Evolutionary conservation across 768 basidiomycete genomes (phyloP).

Genomic region (Floccularia luteovirens): DNA sequence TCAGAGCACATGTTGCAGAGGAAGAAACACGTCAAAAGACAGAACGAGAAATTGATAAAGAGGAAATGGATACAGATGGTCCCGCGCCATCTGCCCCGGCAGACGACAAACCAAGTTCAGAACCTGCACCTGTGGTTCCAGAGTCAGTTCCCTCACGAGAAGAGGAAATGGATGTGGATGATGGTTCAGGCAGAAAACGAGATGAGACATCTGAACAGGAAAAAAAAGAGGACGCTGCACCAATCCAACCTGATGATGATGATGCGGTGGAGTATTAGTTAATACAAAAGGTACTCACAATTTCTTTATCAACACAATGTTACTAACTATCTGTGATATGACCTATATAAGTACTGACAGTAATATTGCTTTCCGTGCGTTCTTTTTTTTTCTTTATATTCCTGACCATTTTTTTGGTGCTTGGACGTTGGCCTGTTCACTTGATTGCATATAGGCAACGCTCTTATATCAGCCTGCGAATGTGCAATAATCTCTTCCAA

Average conservation of each 20-base stretch:
- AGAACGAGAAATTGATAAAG: constrained; percentile 1
- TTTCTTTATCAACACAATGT: neutral
- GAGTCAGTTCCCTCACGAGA: constrained; percentile 8
- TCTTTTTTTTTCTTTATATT: no score
- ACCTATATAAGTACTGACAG: no score
- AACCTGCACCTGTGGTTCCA: neutral
- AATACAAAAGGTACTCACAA: neutral
- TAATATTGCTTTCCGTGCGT: no score
- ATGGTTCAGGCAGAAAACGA: constrained; percentile 17
- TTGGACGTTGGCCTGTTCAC: no score
- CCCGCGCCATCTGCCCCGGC: constrained; percentile 1
- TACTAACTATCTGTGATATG: neutral
- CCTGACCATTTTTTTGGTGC: no score
- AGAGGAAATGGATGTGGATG: constrained; percentile 31
- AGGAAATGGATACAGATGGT: neutral
- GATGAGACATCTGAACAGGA: constrained; percentile 33
- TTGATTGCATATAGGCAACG: no score
- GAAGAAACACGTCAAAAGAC: constrained; percentile 38
- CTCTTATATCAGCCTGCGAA: no score
- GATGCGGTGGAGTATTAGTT: constrained; percentile 76
- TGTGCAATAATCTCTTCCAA: no score
- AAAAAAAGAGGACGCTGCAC: constrained; percentile 45
- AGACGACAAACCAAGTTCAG: neutral
- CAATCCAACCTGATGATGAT: constrained; percentile 68
- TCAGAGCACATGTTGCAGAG: constrained; percentile 60